These are phyloP conservation scores for Tritrichomonas musculus DNA, from an alignment of 208 protist genomes.

Conservation along the genomic window DNA sequence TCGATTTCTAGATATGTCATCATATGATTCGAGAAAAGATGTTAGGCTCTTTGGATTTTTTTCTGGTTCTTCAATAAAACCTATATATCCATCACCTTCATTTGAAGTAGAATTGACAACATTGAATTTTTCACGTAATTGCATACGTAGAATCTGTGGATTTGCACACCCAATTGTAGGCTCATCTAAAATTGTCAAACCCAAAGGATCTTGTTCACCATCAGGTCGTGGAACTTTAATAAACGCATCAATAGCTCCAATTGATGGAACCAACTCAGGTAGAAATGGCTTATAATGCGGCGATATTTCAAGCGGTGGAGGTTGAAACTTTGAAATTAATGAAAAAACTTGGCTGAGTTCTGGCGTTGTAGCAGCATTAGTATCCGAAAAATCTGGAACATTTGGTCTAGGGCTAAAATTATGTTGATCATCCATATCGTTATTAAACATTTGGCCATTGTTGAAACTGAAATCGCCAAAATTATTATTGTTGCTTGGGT, in stretches of 20 bases:
- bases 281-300: conserved; percentile 28
- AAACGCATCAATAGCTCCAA: conserved; percentile 89
- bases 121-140: neutral
- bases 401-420: too few relatives aligned
- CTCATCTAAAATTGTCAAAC: neutral
- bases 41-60: neutral
- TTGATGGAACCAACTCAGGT: neutral
- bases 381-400: neutral
- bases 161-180: neutral
- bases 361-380: neutral
- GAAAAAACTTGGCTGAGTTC: neutral
- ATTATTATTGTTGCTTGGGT: neutral
- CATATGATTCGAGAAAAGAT: neutral
- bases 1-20: neutral
- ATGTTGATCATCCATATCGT: too few relatives aligned
- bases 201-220: neutral
- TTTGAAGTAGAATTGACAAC: neutral
- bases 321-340: neutral
- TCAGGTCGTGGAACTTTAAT: conserved; percentile 68
- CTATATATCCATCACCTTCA: conserved; percentile 20
- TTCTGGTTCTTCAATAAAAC: neutral
- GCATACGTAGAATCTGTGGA: conserved; percentile 3
- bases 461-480: neutral
- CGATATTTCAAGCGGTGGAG: neutral
- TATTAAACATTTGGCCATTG: too few relatives aligned